Percentiles rank a stretch among this genome's conserved stretches.
These are phyloP conservation scores for Blumeria hordei DNA, from an alignment of 2,329 filamentous ascomycete genomes.

Conservation along the genomic window DNA sequence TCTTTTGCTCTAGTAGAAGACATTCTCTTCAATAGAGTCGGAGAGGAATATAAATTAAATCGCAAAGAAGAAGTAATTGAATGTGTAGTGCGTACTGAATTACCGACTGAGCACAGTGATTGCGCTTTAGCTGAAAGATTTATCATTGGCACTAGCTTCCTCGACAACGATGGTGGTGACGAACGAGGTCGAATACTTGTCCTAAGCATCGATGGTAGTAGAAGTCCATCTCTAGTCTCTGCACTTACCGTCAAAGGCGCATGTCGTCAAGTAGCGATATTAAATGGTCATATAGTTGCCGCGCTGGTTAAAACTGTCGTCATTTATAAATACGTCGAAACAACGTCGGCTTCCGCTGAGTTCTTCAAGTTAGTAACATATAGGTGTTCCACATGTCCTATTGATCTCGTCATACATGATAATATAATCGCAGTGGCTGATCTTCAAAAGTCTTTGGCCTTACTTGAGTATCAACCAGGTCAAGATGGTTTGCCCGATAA, in stretches of 20 bases:
- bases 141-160: slow-evolving; percentile 67
- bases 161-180: slow-evolving; percentile 17
- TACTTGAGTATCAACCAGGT: slow-evolving; percentile 46
- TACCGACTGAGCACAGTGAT: slow-evolving; percentile 33
- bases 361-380: slow-evolving; percentile 53
- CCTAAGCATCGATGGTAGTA: slow-evolving; percentile 55
- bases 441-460: slow-evolving; percentile 73
- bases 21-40: slow-evolving; percentile 58
- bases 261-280: slow-evolving; percentile 53
- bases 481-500: slow-evolving; percentile 30
- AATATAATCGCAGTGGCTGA: slow-evolving; percentile 67
- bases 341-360: slow-evolving; percentile 26
- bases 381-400: slow-evolving; percentile 60
- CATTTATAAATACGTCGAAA: slow-evolving; percentile 30
- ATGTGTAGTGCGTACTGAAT: slow-evolving; percentile 52
- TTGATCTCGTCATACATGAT: slow-evolving; percentile 52
- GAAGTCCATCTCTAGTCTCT: slow-evolving; percentile 46
- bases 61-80: slow-evolving; percentile 53
- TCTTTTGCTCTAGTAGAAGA: slow-evolving; percentile 83
- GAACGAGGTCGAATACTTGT: slow-evolving; percentile 61
- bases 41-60: slow-evolving; percentile 38
- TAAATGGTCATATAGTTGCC: slow-evolving; percentile 58
- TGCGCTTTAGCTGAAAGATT: slow-evolving; percentile 47
- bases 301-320: slow-evolving; percentile 73
- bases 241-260: slow-evolving; percentile 51